Evolutionary conservation across 2,329 filamentous ascomycete species (phyloP), one percentile per base, ranked within the genome.

Genomic region (Fusarium sp.): DNA sequence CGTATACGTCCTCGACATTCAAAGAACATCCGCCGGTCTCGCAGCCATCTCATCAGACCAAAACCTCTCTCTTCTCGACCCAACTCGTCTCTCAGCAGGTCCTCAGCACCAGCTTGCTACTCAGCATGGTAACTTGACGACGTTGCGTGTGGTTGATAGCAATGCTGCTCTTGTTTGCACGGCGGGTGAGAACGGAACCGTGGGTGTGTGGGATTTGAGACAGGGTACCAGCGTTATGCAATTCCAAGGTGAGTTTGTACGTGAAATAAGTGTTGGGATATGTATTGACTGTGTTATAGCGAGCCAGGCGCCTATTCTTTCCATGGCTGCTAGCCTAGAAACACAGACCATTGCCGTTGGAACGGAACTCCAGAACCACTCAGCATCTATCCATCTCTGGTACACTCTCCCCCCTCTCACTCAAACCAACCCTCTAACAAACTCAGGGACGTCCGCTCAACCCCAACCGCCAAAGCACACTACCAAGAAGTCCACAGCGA

Each of bases 11-110:
- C 85, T 89, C 52, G 85, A 88, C 63, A 81, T 91, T 55, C 81
- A 86, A 27, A 83, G 86, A n/a, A 81, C 86, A 6, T 72, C 81
- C 1, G 77, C 80, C 3, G 83, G 85, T 8, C 83, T 92, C 43
- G 89, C 88, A 3, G 85, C 88, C 18, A 91, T 92, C 60, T 87
- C 90, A 5, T 93, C 92, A 1, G 90, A 94, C 80, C 89, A 93
- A 79, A 86, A 84, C n/a, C 83, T 95, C 22, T 86, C 88, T 29
- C 80, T 93, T 20, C 86, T 94, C 70, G 86, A 92, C 76, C 86
- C 90, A 0, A 70, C 81, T 3, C 85, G 83, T 25, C 82, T 94
- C 25, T 83, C 83, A 57, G 77, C 83, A 5, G 84, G 87, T 0
- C 85, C 87, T 5, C 71, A 85, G 27, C 82, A 83, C 53, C 81